Percentiles rank a stretch among this genome's conserved stretches.
These are phyloP conservation scores for Coniochaeta sp. DNA, from an alignment of 2,329 filamentous ascomycete species.

Conservation along the genomic window DNA sequence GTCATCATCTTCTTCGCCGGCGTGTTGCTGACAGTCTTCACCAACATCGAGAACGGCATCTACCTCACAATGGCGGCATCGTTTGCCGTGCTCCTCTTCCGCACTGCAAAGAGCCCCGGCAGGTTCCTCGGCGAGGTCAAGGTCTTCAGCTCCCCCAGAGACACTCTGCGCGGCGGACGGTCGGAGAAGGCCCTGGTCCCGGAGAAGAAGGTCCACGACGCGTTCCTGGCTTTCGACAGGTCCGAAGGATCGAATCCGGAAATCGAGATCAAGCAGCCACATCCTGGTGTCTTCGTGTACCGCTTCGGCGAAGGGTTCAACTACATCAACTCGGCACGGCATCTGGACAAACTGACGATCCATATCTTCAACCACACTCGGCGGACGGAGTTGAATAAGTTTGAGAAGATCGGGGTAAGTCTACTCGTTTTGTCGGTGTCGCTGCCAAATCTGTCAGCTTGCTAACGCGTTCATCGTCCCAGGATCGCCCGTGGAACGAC, in stretches of 20 bases:
- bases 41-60: slow-evolving; percentile 41
- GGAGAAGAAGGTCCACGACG: slow-evolving; percentile 17
- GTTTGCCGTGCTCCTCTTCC: slow-evolving; percentile 32
- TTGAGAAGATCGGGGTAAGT: slow-evolving; percentile 20
- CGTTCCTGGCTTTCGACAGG: slow-evolving; percentile 32
- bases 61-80: slow-evolving; percentile 39
- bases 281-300: slow-evolving; percentile 44
- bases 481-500: slow-evolving; percentile 50
- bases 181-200: not conserved
- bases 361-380: slow-evolving; percentile 32
- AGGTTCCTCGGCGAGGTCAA: slow-evolving; percentile 34
- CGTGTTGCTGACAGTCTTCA: slow-evolving; percentile 50
- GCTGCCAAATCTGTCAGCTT: not conserved
- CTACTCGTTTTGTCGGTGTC: not conserved
- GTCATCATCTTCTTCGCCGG: slow-evolving; percentile 68
- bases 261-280: slow-evolving; percentile 31
- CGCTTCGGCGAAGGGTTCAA: slow-evolving; percentile 44
- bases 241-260: slow-evolving; percentile 36
- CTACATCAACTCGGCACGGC: slow-evolving; percentile 42
- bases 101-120: slow-evolving; percentile 37
- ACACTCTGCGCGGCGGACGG: slow-evolving; percentile 9
- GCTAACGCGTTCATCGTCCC: not conserved
- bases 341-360: slow-evolving; percentile 32
- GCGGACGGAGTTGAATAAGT: slow-evolving; percentile 28
- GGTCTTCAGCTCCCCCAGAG: slow-evolving; percentile 11